These are phyloP conservation scores for Aspergillus homomorphus DNA, from an alignment of 495 filamentous ascomycete species.

Conservation along the genomic window DNA sequence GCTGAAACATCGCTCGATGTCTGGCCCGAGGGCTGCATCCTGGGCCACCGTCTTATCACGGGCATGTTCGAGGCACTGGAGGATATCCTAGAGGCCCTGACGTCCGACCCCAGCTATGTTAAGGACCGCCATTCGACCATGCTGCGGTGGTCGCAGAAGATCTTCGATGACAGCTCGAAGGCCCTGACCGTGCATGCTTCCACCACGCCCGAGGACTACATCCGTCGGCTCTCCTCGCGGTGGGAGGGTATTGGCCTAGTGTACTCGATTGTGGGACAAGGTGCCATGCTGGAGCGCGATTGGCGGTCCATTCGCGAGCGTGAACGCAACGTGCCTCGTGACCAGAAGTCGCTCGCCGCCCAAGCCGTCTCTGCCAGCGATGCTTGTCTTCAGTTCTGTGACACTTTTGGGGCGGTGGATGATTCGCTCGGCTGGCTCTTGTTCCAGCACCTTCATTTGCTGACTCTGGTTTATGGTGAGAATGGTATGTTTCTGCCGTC, in stretches of 20 bases:
- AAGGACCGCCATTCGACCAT: slow-evolving; percentile 6
- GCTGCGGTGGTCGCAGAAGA: slow-evolving; percentile 4
- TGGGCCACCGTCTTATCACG: slow-evolving; percentile 15
- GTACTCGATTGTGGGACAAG: slow-evolving; percentile 3
- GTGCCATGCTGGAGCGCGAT: slow-evolving; percentile 7
- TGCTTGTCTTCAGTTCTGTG: slow-evolving; percentile 7
- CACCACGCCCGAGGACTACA: slow-evolving; percentile 6
- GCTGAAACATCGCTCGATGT: slow-evolving; percentile 18
- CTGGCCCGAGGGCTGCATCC: slow-evolving; percentile 22
- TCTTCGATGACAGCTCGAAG: slow-evolving; percentile 7
- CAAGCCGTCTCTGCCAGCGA: slow-evolving; percentile 3
- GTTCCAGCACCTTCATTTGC: slow-evolving; percentile 2
- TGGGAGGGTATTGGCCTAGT: slow-evolving; percentile 8
- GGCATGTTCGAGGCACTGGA: slow-evolving; percentile 4
- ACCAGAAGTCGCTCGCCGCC: slow-evolving; percentile 4
- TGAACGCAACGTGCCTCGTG: background rate
- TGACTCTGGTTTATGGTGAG: slow-evolving; percentile 6
- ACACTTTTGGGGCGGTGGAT: background rate
- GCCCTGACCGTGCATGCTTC: background rate
- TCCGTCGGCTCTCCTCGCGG: background rate
- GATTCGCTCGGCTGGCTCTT: slow-evolving; percentile 6
- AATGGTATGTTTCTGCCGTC: background rate
- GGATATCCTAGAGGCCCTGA: background rate
- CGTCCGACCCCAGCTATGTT: slow-evolving; percentile 2
- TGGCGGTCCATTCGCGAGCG: background rate